Percentiles rank a stretch among this genome's conserved stretches.
Conservation (phyloP, 495 filamentous ascomycete genomes). For the Lepidopterella palustris region DNA sequence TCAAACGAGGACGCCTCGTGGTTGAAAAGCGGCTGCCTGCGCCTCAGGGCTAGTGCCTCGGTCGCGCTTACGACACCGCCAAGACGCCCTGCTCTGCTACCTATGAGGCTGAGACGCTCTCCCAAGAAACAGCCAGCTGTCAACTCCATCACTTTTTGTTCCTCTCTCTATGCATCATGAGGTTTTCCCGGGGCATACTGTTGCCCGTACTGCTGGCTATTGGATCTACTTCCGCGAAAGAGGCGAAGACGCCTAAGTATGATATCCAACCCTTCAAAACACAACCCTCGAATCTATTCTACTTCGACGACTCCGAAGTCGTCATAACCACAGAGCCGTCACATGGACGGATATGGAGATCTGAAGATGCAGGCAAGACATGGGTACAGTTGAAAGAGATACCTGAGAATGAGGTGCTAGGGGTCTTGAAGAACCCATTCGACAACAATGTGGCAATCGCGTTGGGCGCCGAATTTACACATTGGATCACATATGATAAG, state of each 20-base stretch:
- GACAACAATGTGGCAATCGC: constrained; percentile 73
- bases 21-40: too few species aligned
- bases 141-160: constrained; percentile 1
- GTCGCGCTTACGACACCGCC: neutral
- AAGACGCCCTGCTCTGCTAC: neutral
- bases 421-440: constrained; percentile 66
- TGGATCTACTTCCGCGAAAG: constrained; percentile 31
- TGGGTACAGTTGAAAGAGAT: constrained; percentile 64
- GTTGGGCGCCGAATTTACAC: constrained; percentile 54
- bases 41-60: neutral
- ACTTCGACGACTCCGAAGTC: constrained; percentile 81
- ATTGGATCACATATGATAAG: constrained; percentile 75
- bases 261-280: constrained; percentile 53
- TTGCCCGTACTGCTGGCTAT: constrained; percentile 29
- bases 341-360: constrained; percentile 57
- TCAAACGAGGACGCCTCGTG: too few species aligned
- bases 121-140: neutral
- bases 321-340: constrained; percentile 56
- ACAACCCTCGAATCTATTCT: constrained; percentile 60
- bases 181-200: constrained; percentile 28
- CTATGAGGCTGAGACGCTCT: neutral
- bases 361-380: constrained; percentile 65
- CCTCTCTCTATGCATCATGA: constrained; percentile 28
- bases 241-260: constrained; percentile 49
- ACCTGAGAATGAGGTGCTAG: constrained; percentile 52